phyloP scores from a whole-genome alignment of 352 stramenopile genomes.

The Achlya hypogyna region DNA sequence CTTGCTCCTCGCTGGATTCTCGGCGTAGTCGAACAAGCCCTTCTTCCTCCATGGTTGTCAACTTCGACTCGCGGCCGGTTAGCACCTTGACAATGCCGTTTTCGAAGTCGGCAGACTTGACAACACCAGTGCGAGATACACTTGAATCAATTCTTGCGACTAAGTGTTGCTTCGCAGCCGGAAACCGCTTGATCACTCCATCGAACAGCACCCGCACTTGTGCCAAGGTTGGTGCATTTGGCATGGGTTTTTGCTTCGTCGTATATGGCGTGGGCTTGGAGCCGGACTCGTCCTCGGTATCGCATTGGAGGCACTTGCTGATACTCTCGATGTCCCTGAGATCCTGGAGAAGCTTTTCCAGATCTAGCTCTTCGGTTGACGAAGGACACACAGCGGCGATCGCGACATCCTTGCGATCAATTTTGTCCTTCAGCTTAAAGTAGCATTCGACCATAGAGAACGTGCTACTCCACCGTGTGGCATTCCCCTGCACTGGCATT shows the following conservation, averaged over 20 bases:
- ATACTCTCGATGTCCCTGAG: no score
- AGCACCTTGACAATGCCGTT: background rate
- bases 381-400: background rate
- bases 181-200: background rate
- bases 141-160: background rate
- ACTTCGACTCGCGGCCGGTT: background rate
- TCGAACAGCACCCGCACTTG: no score
- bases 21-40: no score
- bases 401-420: background rate
- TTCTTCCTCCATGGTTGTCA: background rate
- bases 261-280: no score
- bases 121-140: background rate
- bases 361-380: background rate
- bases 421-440: background rate
- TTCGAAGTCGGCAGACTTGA: background rate
- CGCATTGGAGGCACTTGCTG: no score
- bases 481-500: background rate
- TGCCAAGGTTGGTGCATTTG: no score
- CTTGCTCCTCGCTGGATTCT: no score
- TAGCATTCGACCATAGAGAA: background rate
- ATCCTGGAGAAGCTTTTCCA: background rate
- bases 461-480: background rate
- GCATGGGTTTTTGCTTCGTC: no score
- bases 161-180: background rate
- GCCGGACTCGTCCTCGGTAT: no score